Conservation (phyloP, 2,329 filamentous ascomycete genomes). For the Pseudohalonectria lignicola region DNA sequence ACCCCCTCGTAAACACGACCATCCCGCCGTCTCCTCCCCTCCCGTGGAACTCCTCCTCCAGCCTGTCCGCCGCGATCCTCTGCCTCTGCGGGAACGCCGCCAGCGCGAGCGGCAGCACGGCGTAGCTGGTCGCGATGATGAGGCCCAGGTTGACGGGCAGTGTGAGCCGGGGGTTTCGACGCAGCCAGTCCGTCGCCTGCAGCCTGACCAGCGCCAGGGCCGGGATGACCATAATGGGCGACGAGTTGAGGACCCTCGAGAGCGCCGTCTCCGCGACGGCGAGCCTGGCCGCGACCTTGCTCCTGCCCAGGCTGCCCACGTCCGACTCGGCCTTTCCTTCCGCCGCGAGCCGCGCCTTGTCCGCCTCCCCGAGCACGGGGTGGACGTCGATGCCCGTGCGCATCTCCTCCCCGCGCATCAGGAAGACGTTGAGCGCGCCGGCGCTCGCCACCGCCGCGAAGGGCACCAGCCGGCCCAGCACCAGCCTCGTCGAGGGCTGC, state of each 20-base stretch:
- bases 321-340: constrained; percentile 54
- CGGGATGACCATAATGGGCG: constrained; percentile 93
- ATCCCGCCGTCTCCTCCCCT: constrained; percentile 67
- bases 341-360: constrained; percentile 45
- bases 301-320: constrained; percentile 68
- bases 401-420: constrained; percentile 97
- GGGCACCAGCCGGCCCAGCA: constrained; percentile 80
- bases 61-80: constrained; percentile 58
- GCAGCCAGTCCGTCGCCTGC: constrained; percentile 76
- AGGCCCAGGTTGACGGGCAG: constrained; percentile 77
- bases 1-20: constrained; percentile 95
- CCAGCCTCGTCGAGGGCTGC: constrained; percentile 61
- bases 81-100: constrained; percentile 90
- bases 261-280: constrained; percentile 90
- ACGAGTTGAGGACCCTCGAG: constrained; percentile 84
- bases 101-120: constrained; percentile 79
- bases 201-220: constrained; percentile 76
- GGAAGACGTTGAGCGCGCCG: constrained; percentile 85
- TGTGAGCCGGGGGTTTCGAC: constrained; percentile 63
- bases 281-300: constrained; percentile 73
- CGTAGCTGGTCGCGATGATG: constrained; percentile 77
- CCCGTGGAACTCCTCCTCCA: constrained; percentile 82
- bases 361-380: constrained; percentile 62
- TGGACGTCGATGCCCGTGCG: constrained; percentile 86
- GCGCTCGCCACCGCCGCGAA: constrained; percentile 92